phyloP scores from a whole-genome alignment of 345 rosid species.

The Melaleuca quinquenervia region DNA sequence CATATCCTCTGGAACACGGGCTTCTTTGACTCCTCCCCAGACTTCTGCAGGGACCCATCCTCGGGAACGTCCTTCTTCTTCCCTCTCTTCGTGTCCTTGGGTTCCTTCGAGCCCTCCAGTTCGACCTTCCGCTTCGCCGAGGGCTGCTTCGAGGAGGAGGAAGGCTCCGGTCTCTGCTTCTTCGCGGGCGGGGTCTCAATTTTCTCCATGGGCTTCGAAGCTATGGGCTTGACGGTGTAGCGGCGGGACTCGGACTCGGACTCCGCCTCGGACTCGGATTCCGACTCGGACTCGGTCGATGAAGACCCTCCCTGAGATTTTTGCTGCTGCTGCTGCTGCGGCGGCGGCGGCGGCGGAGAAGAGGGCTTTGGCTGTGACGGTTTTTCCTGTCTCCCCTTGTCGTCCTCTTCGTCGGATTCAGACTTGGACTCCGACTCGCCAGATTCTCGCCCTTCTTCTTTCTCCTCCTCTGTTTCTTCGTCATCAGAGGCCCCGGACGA shows the following conservation, averaged over 20 bases:
- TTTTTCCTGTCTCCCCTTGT: not conserved
- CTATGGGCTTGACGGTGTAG: not conserved
- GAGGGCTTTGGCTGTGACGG: not conserved
- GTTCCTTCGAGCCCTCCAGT: not conserved
- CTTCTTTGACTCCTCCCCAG: not conserved
- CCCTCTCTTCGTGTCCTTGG: not conserved
- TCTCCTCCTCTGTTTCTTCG: not conserved
- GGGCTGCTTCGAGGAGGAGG: not conserved
- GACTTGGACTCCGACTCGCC: not conserved
- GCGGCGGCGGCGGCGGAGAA: not conserved
- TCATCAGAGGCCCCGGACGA: not conserved
- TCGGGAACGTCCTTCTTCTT: not conserved
- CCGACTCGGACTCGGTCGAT: not conserved
- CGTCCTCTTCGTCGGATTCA: not conserved
- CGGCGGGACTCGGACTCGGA: not conserved
- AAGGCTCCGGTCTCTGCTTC: not conserved
- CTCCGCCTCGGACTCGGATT: not conserved
- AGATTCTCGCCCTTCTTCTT: not conserved
- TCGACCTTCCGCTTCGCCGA: not conserved
- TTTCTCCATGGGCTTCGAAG: not conserved
- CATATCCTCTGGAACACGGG: conserved; percentile 5
- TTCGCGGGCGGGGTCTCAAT: not conserved
- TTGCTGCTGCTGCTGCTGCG: not conserved
- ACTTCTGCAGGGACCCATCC: not conserved
- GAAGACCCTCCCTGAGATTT: not conserved